These are phyloP conservation scores for Cyclospora cayetanensis DNA, from an alignment of 169 alveolate species.

Conservation along the genomic window DNA sequence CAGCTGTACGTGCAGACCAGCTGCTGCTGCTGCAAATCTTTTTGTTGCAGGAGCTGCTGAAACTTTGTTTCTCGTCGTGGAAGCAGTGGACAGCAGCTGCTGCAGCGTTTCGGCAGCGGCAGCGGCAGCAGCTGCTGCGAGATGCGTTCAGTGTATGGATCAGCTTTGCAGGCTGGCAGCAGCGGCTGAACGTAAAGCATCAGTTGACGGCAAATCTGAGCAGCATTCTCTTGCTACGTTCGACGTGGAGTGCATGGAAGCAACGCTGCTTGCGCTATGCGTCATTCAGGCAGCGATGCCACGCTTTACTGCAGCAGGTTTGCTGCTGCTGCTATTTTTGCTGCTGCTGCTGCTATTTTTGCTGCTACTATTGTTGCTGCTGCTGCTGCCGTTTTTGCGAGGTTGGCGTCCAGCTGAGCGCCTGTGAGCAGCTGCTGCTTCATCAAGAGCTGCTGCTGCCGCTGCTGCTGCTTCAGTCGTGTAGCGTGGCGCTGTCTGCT, in stretches of 20 bases:
- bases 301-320: constrained; percentile 21
- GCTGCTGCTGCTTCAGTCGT: neutral
- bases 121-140: constrained; percentile 36
- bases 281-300: constrained; percentile 29
- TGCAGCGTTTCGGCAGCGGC: constrained; percentile 54
- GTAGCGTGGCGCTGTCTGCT: neutral
- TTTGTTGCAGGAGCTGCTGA: constrained; percentile 55
- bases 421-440: no score
- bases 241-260: neutral
- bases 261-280: constrained; percentile 31
- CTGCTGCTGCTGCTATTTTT: neutral
- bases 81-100: constrained; percentile 46
- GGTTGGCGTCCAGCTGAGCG: no score
- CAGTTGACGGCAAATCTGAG: neutral
- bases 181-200: constrained; percentile 29
- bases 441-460: neutral
- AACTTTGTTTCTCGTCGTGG: neutral
- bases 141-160: neutral
- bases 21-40: neutral
- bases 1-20: no score
- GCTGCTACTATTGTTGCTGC: neutral
- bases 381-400: neutral
- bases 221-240: constrained; percentile 16
- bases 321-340: constrained; percentile 36
- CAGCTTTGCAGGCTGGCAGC: neutral